These are phyloP conservation scores for Fusarium haematococcum DNA, from an alignment of 2,329 filamentous ascomycete genomes.

Conservation along the genomic window DNA sequence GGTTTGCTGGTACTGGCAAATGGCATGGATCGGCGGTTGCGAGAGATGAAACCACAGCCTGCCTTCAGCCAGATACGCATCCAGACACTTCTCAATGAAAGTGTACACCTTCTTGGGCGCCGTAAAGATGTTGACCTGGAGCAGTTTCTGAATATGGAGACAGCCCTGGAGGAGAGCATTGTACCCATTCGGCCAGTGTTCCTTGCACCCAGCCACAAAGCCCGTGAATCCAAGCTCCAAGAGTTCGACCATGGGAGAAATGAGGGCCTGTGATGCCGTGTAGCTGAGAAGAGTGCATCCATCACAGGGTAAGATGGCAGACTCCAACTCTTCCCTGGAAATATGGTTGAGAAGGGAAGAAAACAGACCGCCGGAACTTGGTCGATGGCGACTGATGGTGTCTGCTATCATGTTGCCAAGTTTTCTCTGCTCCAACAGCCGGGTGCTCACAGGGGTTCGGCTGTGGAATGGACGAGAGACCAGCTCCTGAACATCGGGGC, in stretches of 20 bases:
- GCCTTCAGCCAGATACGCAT: conserved; percentile 32
- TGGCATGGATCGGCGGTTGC: conserved; percentile 26
- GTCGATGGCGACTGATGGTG: conserved; percentile 19
- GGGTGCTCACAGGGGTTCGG: neutral
- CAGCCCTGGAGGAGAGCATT: conserved; percentile 37
- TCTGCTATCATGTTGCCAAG: conserved; percentile 32
- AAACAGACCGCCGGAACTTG: conserved; percentile 11
- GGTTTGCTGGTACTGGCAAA: conserved; percentile 22
- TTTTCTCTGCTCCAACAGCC: neutral
- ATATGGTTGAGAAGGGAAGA: conserved; percentile 24
- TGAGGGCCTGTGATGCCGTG: conserved; percentile 4
- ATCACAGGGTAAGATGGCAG: conserved; percentile 38
- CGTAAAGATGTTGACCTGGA: conserved; percentile 25
- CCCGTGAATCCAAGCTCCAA: conserved; percentile 33
- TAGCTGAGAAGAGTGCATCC: conserved; percentile 42
- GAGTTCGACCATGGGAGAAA: conserved; percentile 33
- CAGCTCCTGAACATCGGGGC: conserved; percentile 1
- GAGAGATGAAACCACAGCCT: conserved; percentile 35
- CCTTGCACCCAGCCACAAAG: conserved; percentile 29
- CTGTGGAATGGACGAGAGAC: neutral
- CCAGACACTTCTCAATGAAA: conserved; percentile 33
- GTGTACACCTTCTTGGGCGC: conserved; percentile 7
- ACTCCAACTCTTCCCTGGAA: conserved; percentile 24
- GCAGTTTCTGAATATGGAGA: conserved; percentile 16
- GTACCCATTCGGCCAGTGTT: conserved; percentile 39